Percentiles rank a stretch among this genome's conserved stretches.
phyloP scores from a whole-genome alignment of 176 grass and related monocot genomes.

The Hordeum vulgare region MorexV3_pseudomolecules_assembly NC_058518.1:447208789-447209288 shows the following conservation, averaged over 20 bases:
- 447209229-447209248: conserved; percentile 23
- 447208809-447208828: conserved; percentile 54
- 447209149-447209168: neutral
- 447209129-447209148: conserved; percentile 4
- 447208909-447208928: conserved; percentile 63
- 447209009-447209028: neutral
- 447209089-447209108: neutral
- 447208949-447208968: conserved; percentile 55
- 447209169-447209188: conserved; percentile 22
- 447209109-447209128: neutral
- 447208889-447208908: conserved; percentile 63
- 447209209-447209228: conserved; percentile 21
- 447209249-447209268: conserved; percentile 21
- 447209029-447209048: neutral
- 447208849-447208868: conserved; percentile 55
- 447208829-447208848: conserved; percentile 37
- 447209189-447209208: conserved; percentile 4
- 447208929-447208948: conserved; percentile 70
- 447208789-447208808: conserved; percentile 51
- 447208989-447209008: conserved; percentile 9
- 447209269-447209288: conserved; percentile 26
- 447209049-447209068: neutral
- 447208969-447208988: neutral
- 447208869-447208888: conserved; percentile 59
- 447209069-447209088: neutral